Evolutionary conservation across 352 stramenopile species (phyloP).

Genomic region (Phytopythium chamaehyphon): DNA sequence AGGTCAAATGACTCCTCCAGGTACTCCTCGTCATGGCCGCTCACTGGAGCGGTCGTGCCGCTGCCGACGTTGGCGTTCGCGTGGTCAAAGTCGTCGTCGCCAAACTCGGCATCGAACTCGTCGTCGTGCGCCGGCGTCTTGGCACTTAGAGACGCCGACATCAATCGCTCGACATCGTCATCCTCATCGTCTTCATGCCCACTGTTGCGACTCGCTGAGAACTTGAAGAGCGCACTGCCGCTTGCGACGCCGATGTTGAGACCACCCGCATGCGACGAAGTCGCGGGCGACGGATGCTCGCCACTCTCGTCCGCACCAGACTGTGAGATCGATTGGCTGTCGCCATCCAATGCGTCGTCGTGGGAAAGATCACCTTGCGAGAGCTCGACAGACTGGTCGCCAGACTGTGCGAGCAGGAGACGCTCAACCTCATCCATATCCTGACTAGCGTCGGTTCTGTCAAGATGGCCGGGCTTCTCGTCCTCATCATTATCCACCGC

Average conservation of each 20-base stretch:
- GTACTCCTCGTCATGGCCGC: constrained; percentile 44
- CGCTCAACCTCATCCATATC: constrained; percentile 16
- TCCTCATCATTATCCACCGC: not conserved
- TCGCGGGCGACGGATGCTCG: constrained; percentile 10
- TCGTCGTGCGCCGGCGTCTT: constrained; percentile 13
- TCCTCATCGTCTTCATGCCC: constrained; percentile 13
- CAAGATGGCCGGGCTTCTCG: not conserved
- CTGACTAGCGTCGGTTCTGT: constrained; percentile 7
- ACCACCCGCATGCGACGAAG: too few relatives aligned
- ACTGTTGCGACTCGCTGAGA: constrained; percentile 16
- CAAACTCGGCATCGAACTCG: constrained; percentile 17
- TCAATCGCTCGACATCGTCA: constrained; percentile 20
- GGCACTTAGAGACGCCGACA: constrained; percentile 27
- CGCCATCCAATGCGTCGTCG: too few relatives aligned
- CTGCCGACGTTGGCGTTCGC: constrained; percentile 14
- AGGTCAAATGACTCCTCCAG: constrained; percentile 73
- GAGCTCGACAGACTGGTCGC: constrained; percentile 20
- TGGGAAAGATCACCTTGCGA: not conserved
- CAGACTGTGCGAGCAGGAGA: constrained; percentile 5
- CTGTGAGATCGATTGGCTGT: not conserved
- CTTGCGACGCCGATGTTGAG: constrained; percentile 15
- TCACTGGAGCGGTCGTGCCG: constrained; percentile 6
- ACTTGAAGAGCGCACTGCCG: constrained; percentile 6
- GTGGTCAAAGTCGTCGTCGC: constrained; percentile 3
- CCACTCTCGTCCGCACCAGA: constrained; percentile 16